Conservation (phyloP, 192 early-diverging fungal species). For the Backusella parvicylindrica region DNA sequence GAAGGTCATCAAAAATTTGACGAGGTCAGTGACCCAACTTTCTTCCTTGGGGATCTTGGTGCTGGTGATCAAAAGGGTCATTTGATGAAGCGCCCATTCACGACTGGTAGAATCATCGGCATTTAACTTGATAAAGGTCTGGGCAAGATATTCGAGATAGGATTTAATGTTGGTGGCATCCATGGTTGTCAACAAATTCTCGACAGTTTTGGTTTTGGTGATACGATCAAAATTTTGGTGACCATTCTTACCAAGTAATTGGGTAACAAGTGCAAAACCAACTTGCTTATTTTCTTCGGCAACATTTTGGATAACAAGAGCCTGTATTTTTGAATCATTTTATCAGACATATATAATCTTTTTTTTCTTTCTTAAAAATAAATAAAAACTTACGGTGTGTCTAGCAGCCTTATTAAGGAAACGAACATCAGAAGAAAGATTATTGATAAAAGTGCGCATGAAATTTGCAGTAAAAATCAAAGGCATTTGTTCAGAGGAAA, state of each 20-base stretch:
- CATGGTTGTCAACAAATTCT: slow-evolving; percentile 69
- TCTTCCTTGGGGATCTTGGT: slow-evolving; percentile 74
- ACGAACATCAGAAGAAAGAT: slow-evolving; percentile 69
- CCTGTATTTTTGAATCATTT: slow-evolving; percentile 24
- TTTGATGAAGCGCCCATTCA: slow-evolving; percentile 80
- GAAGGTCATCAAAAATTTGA: slow-evolving; percentile 68
- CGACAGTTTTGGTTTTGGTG: slow-evolving; percentile 76
- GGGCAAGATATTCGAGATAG: slow-evolving; percentile 73
- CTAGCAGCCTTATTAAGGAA: slow-evolving; percentile 79
- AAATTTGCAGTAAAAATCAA: slow-evolving; percentile 81
- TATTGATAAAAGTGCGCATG: slow-evolving; percentile 84
- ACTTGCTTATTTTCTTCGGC: slow-evolving; percentile 65
- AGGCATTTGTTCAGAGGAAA: slow-evolving; percentile 55
- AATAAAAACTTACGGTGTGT: slow-evolving; percentile 49
- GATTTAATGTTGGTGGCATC: slow-evolving; percentile 61
- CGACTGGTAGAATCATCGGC: slow-evolving; percentile 46
- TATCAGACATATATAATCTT: not conserved
- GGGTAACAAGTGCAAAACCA: slow-evolving; percentile 74
- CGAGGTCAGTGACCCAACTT: slow-evolving; percentile 62
- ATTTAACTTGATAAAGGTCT: slow-evolving; percentile 59
- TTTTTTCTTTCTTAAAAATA: too few relatives aligned
- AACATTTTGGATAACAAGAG: slow-evolving; percentile 48
- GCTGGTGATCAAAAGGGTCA: slow-evolving; percentile 71
- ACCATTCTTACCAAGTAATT: slow-evolving; percentile 78
- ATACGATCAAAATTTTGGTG: slow-evolving; percentile 63